A percentile compares a stretch with the other conserved stretches of the same genome.
Conservation (phyloP, 805 yeast genomes). For the Scheffersomyces amazonensis region DNA sequence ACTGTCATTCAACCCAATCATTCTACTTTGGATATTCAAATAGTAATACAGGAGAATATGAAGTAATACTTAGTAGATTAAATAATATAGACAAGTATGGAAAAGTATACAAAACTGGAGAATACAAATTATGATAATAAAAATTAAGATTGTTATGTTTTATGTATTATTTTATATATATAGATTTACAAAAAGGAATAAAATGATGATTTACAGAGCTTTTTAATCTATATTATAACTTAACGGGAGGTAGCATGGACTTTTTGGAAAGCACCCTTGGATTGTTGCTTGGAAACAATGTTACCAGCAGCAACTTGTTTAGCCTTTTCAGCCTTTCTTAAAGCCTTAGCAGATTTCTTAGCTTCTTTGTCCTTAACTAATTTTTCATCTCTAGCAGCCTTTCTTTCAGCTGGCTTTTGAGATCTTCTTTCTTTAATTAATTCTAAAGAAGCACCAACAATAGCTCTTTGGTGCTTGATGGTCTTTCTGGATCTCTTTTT, state of each 20-base stretch:
- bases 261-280: conserved; percentile 97
- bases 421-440: conserved; percentile 97
- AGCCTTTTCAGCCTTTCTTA: conserved; percentile 94
- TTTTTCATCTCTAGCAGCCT: conserved; percentile 95
- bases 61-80: conserved; percentile 23
- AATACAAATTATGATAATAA: conserved; percentile 7
- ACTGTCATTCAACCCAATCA: conserved; percentile 38
- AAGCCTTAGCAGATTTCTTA: conserved; percentile 88
- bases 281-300: conserved; percentile 86
- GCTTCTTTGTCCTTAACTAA: conserved; percentile 78
- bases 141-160: too few species aligned
- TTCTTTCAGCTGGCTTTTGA: conserved; percentile 94
- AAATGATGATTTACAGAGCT: too few species aligned
- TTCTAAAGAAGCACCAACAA: conserved; percentile 99
- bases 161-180: too few species aligned
- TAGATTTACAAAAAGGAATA: neutral
- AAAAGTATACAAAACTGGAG: conserved; percentile 24
- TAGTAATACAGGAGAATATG: conserved; percentile 7
- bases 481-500: conserved; percentile 97
- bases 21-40: conserved; percentile 29
- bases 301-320: conserved; percentile 74
- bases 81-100: conserved; percentile 12
- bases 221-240: conserved; percentile 19
- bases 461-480: conserved; percentile 98
- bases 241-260: conserved; percentile 97